Evolutionary conservation across 441 rosid species (phyloP), one percentile per base, ranked within the genome.

Genomic region (Metrosideros polymorpha): DNA sequence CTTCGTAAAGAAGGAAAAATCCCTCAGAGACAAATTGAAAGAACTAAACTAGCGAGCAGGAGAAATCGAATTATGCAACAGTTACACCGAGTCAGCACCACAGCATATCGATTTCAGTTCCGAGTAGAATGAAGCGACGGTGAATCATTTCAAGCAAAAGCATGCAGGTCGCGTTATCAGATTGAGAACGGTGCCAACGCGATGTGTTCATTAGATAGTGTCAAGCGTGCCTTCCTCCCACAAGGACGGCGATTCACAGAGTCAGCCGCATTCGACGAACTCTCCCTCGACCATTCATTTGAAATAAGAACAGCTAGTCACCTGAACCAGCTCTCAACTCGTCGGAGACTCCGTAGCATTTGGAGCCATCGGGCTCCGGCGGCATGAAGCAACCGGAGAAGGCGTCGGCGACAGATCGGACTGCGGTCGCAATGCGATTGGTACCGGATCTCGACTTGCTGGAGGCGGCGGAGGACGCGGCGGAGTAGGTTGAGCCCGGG

Each of bases 341-440:
- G 4, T 84, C 86, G 76, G 93, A 91, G 75, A 86, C 86, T 5
- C 29, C 86, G 61, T 89, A 87, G 54, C 79, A 87, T 84, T 83
- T 91, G 61, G 93, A 87, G 84, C 49, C 83, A 24, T 83, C 55
- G 22, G 92, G 12, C 51, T 91, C 95, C 2, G 96, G 97, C 47
- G 98, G 99, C 54, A 95, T 90, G 87, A 97, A 95, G 89, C 98
- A 97, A 29, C 89, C 86, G 39, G 90, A 51, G 88, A 97, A 95
- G 82, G 93, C 88, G 51, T 94, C 94, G 32, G 91, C 93, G 66
- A 95, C 88, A 43, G 94, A 93, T 53, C 94, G 89, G 82, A 90
- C 93, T 18, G 91, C 90, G 55, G 85, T 79, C 14, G 82, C 71
- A 47, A 88, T 86, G 1, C 91, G 90, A 85, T 89, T 93, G 82